phyloP scores from a whole-genome alignment of 176 grass and related monocot genomes.

The Triticum aestivum region DNA sequence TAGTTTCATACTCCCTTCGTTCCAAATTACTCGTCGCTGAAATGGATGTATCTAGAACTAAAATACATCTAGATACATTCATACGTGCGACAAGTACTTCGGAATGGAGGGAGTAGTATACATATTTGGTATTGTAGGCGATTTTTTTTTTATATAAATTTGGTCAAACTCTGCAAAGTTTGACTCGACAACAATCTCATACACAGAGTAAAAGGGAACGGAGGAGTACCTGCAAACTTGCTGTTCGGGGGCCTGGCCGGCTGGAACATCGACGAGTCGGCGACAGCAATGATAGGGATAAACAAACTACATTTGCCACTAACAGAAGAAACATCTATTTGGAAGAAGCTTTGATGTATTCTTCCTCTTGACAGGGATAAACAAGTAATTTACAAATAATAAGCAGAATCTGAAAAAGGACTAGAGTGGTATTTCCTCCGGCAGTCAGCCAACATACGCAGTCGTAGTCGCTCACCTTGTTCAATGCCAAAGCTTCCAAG shows the following conservation, averaged over 20 bases:
- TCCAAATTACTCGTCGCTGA: no score
- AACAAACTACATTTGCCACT: not conserved
- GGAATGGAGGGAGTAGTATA: no score
- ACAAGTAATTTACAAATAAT: constrained; percentile 13
- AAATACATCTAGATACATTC: no score
- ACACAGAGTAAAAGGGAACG: no score
- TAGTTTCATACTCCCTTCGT: no score
- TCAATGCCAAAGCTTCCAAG: not conserved
- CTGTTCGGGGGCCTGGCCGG: not conserved
- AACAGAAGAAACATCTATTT: not conserved
- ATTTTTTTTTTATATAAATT: no score
- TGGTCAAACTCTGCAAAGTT: no score
- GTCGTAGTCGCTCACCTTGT: not conserved
- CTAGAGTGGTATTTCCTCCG: not conserved
- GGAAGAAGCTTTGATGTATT: not conserved
- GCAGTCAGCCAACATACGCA: not conserved
- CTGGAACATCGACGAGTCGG: not conserved
- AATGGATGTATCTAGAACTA: no score
- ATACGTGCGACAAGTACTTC: no score
- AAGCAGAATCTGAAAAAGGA: not conserved
- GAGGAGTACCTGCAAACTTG: not conserved
- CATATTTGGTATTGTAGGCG: no score
- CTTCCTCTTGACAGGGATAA: not conserved
- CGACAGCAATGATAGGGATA: not conserved
- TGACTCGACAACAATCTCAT: no score